Base-by-base conservation (phyloP, 495 filamentous ascomycete genomes). In the Astrocystis sublimbata region DNA sequence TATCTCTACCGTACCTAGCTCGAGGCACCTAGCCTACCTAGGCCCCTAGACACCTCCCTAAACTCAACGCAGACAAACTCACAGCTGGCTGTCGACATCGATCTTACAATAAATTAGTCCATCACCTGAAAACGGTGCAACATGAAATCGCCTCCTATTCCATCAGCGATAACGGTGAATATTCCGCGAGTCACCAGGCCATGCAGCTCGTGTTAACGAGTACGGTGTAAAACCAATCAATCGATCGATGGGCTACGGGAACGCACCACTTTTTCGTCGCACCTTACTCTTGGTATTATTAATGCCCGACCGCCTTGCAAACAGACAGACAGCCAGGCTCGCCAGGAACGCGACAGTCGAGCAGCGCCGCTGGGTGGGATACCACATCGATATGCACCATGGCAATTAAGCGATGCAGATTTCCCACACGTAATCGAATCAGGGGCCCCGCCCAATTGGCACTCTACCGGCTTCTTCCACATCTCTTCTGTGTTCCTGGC, bases 401-500 rank as follows among this genome's bases (percentile, higher is more conserved):
- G 19, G 6, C 26, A 9, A 43, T 43, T 23, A 17, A 41, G 35
- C 17, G 36, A 33, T 57, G 4, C 23, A 45, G 24, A 57, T 57
- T n/a, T 45, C 54, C 28, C 40, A 57, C 30, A 57, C 54, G 54
- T 57, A 57, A 57, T 57, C 26, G 12, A 45, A 57, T 31, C 33
- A 35, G 28, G 13, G 21, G 24, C 7, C n/a, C 26, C 15, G 28
- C 26, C 54, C 40, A 57, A 57, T 57, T 26, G 43, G 53, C 38
- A 33, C 40, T 41, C 54, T 10, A 42, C 53, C 53, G 53, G 24
- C 53, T 19, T 45, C n/a, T 57, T 45, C 54, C 40, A 57, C 38
- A 57, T 45, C 26, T 43, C 23, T 43, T 68, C 54, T 65, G n/a
- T n/a, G n/a, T 30, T 61, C 50, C 53, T 56, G 63, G 68, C 68